Conservation (phyloP, 208 protist species). For the Leishmania guyanensis region DNA sequence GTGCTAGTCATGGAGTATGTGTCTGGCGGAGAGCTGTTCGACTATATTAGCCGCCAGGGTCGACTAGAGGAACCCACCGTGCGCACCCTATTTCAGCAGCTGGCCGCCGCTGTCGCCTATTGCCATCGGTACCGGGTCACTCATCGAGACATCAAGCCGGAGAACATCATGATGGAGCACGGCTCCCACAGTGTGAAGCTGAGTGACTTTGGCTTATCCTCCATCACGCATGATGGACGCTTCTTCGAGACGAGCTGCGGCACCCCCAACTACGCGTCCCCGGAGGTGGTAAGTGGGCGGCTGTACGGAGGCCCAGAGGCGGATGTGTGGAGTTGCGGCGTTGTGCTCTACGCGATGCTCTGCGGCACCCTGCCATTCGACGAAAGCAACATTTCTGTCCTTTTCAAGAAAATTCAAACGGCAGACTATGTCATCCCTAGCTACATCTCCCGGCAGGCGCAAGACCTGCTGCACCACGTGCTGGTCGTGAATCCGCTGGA, state of each 20-base stretch:
- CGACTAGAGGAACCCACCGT: slow-evolving; percentile 91
- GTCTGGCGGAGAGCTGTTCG: slow-evolving; percentile 97
- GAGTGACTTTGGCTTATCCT: slow-evolving; percentile 87
- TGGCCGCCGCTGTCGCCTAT: slow-evolving; percentile 97
- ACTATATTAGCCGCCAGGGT: slow-evolving; percentile 96
- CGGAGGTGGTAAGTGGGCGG: slow-evolving; percentile 78
- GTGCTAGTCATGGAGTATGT: slow-evolving; percentile 99
- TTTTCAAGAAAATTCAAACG: slow-evolving; percentile 82
- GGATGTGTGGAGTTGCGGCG: slow-evolving; percentile 89
- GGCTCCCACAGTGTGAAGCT: slow-evolving; percentile 75
- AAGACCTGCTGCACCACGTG: slow-evolving; percentile 69
- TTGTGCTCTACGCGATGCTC: slow-evolving; percentile 90
- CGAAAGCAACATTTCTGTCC: slow-evolving; percentile 58
- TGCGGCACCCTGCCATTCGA: slow-evolving; percentile 80
- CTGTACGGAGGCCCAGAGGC: slow-evolving; percentile 79
- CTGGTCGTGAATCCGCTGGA: slow-evolving; percentile 81
- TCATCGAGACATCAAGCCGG: slow-evolving; percentile 96
- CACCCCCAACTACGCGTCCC: slow-evolving; percentile 87
- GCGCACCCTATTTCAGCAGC: slow-evolving; percentile 96
- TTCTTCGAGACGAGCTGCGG: slow-evolving; percentile 90
- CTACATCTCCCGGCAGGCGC: slow-evolving; percentile 45
- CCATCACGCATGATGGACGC: slow-evolving; percentile 72
- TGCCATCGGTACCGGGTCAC: slow-evolving; percentile 95
- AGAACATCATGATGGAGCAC: slow-evolving; percentile 94
- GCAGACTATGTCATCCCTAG: slow-evolving; percentile 62